phyloP scores from a whole-genome alignment of 176 grass and related monocot genomes.

The Tillandsia leiboldiana region DNA sequence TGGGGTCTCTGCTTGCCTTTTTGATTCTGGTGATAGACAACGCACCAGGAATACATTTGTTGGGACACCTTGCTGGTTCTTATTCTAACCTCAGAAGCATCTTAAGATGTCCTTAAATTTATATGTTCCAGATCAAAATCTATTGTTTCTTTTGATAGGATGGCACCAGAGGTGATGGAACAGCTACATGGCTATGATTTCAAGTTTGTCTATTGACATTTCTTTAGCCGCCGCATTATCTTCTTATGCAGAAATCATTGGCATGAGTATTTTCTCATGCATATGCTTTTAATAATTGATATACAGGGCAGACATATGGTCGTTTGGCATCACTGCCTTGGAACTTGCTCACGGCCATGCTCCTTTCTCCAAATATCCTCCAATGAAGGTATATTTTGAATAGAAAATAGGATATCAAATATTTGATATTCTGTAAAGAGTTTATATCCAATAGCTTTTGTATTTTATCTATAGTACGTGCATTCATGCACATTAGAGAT shows the following conservation, averaged over 20 bases:
- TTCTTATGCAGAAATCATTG: neutral
- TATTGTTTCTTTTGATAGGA: slow-evolving; percentile 46
- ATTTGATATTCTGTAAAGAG: neutral
- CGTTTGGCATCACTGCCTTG: slow-evolving; percentile 96
- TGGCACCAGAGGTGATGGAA: slow-evolving; percentile 96
- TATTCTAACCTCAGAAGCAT: neutral
- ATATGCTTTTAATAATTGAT: slow-evolving; percentile 27
- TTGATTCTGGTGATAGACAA: slow-evolving; percentile 82
- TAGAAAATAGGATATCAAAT: neutral
- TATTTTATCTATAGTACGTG: neutral
- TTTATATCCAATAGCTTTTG: neutral
- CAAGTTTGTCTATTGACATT: slow-evolving; percentile 46
- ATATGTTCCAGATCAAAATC: slow-evolving; percentile 14
- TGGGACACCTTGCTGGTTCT: slow-evolving; percentile 95
- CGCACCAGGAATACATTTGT: slow-evolving; percentile 88
- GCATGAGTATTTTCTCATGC: neutral
- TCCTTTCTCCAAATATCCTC: slow-evolving; percentile 93
- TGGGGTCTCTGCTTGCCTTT: slow-evolving; percentile 96
- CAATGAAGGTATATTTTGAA: slow-evolving; percentile 68
- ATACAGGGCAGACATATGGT: slow-evolving; percentile 96
- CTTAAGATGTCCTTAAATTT: neutral
- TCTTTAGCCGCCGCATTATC: neutral
- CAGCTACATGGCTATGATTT: slow-evolving; percentile 93
- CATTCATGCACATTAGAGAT: neutral
- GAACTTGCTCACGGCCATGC: slow-evolving; percentile 97